Base-by-base conservation (phyloP, 1,139 yeast genomes). In the Ogataea hybrid region DNA sequence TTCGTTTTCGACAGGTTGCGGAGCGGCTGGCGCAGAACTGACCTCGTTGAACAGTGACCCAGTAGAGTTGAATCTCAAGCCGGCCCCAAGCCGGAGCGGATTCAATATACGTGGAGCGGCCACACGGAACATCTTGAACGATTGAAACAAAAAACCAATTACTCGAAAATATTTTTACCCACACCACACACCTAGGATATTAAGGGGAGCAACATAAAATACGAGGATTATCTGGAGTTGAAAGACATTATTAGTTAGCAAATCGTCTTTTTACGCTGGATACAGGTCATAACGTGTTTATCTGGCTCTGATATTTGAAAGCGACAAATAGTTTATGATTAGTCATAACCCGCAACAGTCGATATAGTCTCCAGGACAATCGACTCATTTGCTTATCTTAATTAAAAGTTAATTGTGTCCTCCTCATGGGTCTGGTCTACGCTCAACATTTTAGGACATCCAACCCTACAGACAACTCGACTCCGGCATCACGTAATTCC, bases 371-470 rank as follows among this genome's bases (percentile, higher is more conserved):
- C 5, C 8, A 14, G 28, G 40, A 16, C 40, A 35, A 37, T 37
- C 40, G 40, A 25, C 41, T 32, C 30, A 18, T 7, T 31, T 32
- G 35, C 32, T 23, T 39, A 39, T 33, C 37, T 28, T 31, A 34
- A 34, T 21, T 34, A 17, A 34, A 21, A 12, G 8, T 23, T 16
- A 18, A 15, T 15, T 22, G 22, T 32, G 25, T 20, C 18, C 23
- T 25, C 28, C 20, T 14, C 33, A 52, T 56, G 60, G 60, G 60
- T n/a, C 46, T 56, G 23, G 48, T 56, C 25, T 55, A 52, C 46
- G 50, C 59, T 4, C 57, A 56, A 30, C 53, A 53, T 35, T 56
- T 54, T 45, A 52, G 44, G 32, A 48, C 57, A 6, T 22, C 35
- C 29, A 10, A 23, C 27, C 14, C 35, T n/a, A 9, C 29, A 23